Evolutionary conservation across 1,139 yeast species (phyloP).

Genomic region (Saccharomycopsis hybrid): DNA sequence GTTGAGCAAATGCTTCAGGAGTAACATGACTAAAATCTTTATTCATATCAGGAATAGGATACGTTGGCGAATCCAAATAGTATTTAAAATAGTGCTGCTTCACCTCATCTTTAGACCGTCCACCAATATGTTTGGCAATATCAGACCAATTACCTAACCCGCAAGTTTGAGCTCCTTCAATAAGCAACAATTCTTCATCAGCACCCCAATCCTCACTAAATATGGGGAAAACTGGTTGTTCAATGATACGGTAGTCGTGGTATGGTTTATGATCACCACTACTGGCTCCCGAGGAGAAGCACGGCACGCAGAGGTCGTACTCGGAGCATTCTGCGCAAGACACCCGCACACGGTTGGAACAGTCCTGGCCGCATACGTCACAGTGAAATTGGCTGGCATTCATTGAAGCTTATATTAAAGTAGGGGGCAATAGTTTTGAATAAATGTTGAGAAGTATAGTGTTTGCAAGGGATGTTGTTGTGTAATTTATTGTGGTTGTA

Average conservation of each 20-base stretch:
- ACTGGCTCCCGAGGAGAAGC: constrained; percentile 79
- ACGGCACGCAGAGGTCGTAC: constrained; percentile 93
- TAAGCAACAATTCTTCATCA: constrained; percentile 81
- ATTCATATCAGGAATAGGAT: constrained; percentile 80
- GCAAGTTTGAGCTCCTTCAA: constrained; percentile 85
- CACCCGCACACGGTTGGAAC: constrained; percentile 85
- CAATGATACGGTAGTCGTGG: constrained; percentile 89
- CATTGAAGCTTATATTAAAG: no score
- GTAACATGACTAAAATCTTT: constrained; percentile 56
- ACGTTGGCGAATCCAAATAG: constrained; percentile 61
- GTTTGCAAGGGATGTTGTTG: no score
- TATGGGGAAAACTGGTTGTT: constrained; percentile 92
- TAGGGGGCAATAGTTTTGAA: no score
- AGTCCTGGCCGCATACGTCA: constrained; percentile 91
- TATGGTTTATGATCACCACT: constrained; percentile 88
- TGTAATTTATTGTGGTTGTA: no score
- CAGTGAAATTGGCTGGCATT: constrained; percentile 62
- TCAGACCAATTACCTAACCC: constrained; percentile 99
- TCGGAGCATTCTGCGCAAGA: constrained; percentile 90
- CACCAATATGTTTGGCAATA: constrained; percentile 90
- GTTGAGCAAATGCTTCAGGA: constrained; percentile 63
- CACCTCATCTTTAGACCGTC: constrained; percentile 86
- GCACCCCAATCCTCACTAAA: constrained; percentile 96
- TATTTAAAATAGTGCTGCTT: constrained; percentile 69
- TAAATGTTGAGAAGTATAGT: no score